Evolutionary conservation across 805 yeast genomes (phyloP), one percentile per base, ranked within the genome.

Genomic region (Ogataea chonburiensis): DNA sequence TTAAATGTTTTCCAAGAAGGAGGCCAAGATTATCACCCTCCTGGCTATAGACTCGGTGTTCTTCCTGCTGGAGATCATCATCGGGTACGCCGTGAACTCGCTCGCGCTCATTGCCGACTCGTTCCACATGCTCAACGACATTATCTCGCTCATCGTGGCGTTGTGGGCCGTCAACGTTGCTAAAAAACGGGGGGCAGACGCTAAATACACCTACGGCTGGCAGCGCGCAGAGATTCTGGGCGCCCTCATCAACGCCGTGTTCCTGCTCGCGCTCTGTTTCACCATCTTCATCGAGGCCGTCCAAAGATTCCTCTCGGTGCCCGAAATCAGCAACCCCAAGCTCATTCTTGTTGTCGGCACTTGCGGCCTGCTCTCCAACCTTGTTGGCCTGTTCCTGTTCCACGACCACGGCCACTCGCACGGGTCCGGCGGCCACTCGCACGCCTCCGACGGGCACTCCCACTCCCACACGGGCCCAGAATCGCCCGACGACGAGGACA

Each of bases 181-280:
- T 35, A 83, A 83, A 50, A 77, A 77, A 24, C 75, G 79, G 52
- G 77, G 79, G 18, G 93, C 96, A 1, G 93, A 87, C 58, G 81
- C 93, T 3, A 81, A 80, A 40, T 91, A 86, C 65, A 93, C 98
- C 3, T 91, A 93, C 54, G 98, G 98, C 12, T 87, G 97, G 95
- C 95, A 91, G 61, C 73, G 98, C 49, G 98, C 98, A 5, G 98
- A 91, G 62, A 89, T 91, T 35, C 70, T 91, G 43, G 98, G 98
- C 38, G 98, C 98, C 7, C 71, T 91, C 42, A 76, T 91, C 48
- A 91, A 91, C 56, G 96, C 96, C 3, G 96, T 93, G 7, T 93
- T 93, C 52, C 62, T 91, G 47, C 69, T 93, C 47, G 98, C 98
- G 1, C 71, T 91, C 45, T 91, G 98, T 58, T 81, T 93, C 55